A percentile compares a stretch with the other conserved stretches of the same genome.
These are phyloP conservation scores for Acidomyces sp. DNA, from an alignment of 495 filamentous ascomycete species.

Conservation along the genomic window DNA sequence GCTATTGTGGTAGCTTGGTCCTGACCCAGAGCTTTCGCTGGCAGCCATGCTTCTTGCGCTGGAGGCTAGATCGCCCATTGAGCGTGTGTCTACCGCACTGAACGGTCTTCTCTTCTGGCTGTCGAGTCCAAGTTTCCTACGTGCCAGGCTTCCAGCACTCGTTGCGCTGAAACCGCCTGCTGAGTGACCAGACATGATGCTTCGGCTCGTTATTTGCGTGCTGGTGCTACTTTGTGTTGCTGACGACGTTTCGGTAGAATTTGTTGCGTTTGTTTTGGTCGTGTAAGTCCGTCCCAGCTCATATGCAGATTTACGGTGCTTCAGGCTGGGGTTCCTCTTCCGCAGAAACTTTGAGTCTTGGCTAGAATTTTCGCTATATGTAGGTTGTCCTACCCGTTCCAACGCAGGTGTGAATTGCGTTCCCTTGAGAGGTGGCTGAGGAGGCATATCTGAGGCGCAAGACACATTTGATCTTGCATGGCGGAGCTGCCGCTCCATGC, in stretches of 20 bases:
- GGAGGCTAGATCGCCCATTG: conserved; percentile 7
- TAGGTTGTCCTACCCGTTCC: conserved; percentile 29
- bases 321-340: conserved; percentile 27
- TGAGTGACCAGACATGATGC: conserved; percentile 84
- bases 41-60: conserved; percentile 13
- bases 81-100: conserved; percentile 25
- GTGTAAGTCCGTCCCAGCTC: conserved; percentile 74
- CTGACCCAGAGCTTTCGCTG: conserved; percentile 33
- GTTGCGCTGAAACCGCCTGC: conserved; percentile 88
- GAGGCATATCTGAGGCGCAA: conserved; percentile 31
- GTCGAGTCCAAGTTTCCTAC: conserved; percentile 40
- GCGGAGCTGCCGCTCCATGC: conserved; percentile 72
- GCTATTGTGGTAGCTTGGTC: conserved; percentile 71
- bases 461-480: conserved; percentile 41
- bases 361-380: conserved; percentile 33
- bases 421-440: conserved; percentile 33
- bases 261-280: conserved; percentile 72
- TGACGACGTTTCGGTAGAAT: conserved; percentile 56
- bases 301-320: conserved; percentile 66
- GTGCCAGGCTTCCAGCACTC: conserved; percentile 80
- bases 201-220: conserved; percentile 66
- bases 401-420: conserved; percentile 13
- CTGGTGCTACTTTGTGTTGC: conserved; percentile 58
- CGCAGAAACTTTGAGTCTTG: conserved; percentile 39
- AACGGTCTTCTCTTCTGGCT: conserved; percentile 33